Evolutionary conservation across 257 asterid species (phyloP).

Genomic region (Linaria vulgaris): DNA sequence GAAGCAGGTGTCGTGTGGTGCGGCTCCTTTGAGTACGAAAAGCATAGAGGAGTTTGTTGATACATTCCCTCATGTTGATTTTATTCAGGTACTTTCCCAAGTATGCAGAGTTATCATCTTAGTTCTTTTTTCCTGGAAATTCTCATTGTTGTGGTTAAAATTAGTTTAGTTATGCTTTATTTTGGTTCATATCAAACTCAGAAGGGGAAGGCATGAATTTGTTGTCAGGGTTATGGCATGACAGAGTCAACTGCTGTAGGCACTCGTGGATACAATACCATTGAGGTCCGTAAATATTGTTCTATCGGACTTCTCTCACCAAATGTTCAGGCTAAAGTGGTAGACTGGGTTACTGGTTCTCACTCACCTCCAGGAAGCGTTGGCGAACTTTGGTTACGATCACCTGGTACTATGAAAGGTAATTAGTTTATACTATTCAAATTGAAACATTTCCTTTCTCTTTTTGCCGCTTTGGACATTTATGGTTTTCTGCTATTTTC

Average conservation of each 20-base stretch:
- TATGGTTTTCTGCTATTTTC: background rate
- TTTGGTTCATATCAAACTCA: background rate
- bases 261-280: conserved; percentile 65
- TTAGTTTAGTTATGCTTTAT: background rate
- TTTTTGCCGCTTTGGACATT: background rate
- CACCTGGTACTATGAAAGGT: conserved; percentile 89
- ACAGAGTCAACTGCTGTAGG: conserved; percentile 77
- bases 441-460: background rate
- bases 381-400: conserved; percentile 84
- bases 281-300: conserved; percentile 38
- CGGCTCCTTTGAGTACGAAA: conserved; percentile 56
- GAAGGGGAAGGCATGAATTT: background rate
- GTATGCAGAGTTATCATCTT: background rate
- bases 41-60: conserved; percentile 49
- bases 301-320: conserved; percentile 78
- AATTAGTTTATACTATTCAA: conserved; percentile 6
- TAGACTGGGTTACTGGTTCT: conserved; percentile 59
- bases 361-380: conserved; percentile 58
- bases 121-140: background rate
- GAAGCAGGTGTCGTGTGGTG: conserved; percentile 81
- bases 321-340: conserved; percentile 68
- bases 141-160: background rate
- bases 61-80: conserved; percentile 66
- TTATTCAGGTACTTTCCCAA: conserved; percentile 59
- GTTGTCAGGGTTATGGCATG: conserved; percentile 82